Conservation (phyloP, 2,329 filamentous ascomycete genomes). For the Thielaviopsis populi region DNA sequence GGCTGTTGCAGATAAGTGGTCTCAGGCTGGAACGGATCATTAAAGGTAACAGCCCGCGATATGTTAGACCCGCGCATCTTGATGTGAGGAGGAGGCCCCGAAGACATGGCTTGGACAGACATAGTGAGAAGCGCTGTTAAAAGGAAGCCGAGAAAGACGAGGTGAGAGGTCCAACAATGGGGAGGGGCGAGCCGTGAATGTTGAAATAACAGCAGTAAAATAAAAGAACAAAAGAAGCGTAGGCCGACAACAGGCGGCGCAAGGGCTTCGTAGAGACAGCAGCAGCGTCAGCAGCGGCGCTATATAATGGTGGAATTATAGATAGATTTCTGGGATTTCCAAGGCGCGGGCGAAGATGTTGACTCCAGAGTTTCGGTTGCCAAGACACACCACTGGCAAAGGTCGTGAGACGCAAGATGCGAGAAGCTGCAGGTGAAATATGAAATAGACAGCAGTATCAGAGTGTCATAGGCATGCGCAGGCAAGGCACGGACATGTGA, state of each 20-base stretch:
- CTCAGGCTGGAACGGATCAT: not conserved
- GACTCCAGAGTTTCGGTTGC: not conserved
- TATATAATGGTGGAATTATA: not conserved
- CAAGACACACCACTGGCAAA: not conserved
- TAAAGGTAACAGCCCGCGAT: not conserved
- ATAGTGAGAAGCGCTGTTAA: not conserved
- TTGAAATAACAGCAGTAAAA: not conserved
- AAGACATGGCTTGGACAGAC: slow-evolving; percentile 2
- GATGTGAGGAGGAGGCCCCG: not conserved
- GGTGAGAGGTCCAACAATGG: too few species aligned
- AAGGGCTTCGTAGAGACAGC: not conserved
- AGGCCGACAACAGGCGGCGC: not conserved
- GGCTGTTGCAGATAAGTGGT: slow-evolving; percentile 7
- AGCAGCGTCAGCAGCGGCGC: not conserved
- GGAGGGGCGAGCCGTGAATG: too few species aligned
- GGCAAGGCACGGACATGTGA: slow-evolving; percentile 8
- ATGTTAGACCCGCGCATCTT: not conserved
- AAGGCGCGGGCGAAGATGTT: not conserved
- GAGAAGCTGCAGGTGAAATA: not conserved
- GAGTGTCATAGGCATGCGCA: not conserved
- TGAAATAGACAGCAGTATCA: slow-evolving; percentile 1
- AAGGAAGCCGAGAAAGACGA: not conserved
- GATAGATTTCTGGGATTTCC: not conserved
- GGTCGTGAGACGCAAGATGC: not conserved
- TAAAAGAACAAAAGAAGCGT: not conserved